A percentile compares a stretch with the other conserved stretches of the same genome.
phyloP scores from a whole-genome alignment of 1,284 basidiomycete genomes.

The Hortiboletus rubellus region DNA sequence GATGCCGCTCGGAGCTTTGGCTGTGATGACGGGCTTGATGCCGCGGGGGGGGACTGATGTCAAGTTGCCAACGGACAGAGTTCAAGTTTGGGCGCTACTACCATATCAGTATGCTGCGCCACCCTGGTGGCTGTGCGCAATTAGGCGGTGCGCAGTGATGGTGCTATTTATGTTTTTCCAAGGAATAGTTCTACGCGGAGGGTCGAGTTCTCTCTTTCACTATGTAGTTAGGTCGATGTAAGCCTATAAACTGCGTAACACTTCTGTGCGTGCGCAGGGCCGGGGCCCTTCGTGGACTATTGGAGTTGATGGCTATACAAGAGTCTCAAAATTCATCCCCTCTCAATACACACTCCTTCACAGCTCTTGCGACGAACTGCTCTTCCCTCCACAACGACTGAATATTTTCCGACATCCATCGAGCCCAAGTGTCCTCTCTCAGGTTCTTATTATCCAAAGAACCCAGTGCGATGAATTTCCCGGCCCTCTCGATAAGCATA shows the following conservation, averaged over 20 bases:
- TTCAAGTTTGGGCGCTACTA: background rate
- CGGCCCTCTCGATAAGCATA: constrained; percentile 35
- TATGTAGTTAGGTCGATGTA: too few relatives aligned
- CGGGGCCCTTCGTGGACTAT: background rate
- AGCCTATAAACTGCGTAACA: too few relatives aligned
- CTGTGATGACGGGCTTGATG: constrained; percentile 8
- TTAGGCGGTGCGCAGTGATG: background rate
- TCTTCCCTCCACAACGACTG: constrained; percentile 51
- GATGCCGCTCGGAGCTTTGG: constrained; percentile 5
- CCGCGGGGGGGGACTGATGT: background rate
- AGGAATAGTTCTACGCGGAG: too few relatives aligned
- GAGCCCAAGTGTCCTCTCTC: constrained; percentile 26
- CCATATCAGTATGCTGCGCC: background rate
- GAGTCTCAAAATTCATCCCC: constrained; percentile 38
- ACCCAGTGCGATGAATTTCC: constrained; percentile 2
- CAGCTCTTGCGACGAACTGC: constrained; percentile 48
- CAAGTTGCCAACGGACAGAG: background rate
- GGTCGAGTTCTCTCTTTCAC: too few relatives aligned
- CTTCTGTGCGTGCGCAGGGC: background rate
- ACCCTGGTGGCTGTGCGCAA: constrained; percentile 16
- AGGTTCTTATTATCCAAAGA: background rate
- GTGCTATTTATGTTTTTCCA: too few relatives aligned
- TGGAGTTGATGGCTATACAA: background rate
- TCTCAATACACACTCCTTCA: constrained; percentile 43
- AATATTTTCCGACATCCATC: constrained; percentile 38